These are phyloP conservation scores for Cetraspora pellucida DNA, from an alignment of 192 early-diverging fungal species.

Conservation along the genomic window DNA sequence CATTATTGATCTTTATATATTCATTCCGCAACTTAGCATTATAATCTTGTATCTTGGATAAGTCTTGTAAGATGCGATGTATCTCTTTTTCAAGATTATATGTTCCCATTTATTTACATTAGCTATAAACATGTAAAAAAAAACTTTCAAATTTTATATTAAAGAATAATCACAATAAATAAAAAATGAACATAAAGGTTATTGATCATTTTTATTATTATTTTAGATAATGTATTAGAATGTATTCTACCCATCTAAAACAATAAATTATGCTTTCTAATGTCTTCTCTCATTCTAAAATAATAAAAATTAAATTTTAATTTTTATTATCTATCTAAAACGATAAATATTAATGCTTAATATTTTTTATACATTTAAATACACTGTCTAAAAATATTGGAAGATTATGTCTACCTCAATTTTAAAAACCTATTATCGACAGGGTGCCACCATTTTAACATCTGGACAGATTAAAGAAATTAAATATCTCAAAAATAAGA, in stretches of 20 bases:
- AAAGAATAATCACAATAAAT: background rate
- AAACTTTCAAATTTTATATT: slow-evolving; percentile 1
- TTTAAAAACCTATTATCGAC: slow-evolving; percentile 1
- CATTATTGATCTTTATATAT: background rate
- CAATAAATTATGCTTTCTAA: background rate
- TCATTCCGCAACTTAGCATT: slow-evolving; percentile 8
- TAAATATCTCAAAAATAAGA: slow-evolving; percentile 9
- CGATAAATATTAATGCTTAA: background rate
- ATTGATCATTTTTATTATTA: background rate
- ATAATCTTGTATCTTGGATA: background rate
- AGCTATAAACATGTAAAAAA: background rate
- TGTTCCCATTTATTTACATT: too few relatives aligned
- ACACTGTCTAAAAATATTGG: background rate
- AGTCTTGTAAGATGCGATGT: slow-evolving; percentile 10
- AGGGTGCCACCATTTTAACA: background rate
- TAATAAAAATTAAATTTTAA: background rate
- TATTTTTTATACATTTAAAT: slow-evolving; percentile 1
- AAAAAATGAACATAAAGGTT: background rate
- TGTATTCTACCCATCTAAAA: background rate
- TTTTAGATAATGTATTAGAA: background rate
- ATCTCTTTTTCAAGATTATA: too few relatives aligned
- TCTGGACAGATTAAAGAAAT: slow-evolving; percentile 8
- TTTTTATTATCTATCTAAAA: slow-evolving; percentile 10
- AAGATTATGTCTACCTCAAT: background rate
- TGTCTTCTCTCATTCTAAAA: background rate